Evolutionary conservation across 257 asterid genomes (phyloP).

Genomic region (Schizonepeta tenuifolia): DNA sequence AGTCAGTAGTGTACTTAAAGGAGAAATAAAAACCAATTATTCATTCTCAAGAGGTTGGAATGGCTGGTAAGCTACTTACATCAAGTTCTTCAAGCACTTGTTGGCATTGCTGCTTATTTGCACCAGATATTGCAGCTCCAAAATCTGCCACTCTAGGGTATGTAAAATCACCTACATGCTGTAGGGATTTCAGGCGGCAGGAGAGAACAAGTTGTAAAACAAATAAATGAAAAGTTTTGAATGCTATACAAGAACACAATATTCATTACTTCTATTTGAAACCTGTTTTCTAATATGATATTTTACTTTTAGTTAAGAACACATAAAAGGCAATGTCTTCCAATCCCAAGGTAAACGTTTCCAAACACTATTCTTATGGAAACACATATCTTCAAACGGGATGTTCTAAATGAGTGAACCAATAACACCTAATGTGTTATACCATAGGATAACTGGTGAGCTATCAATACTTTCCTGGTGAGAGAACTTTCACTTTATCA

Average conservation of each 20-base stretch:
- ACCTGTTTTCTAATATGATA: neutral
- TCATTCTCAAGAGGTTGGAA: conserved; percentile 5
- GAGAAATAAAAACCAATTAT: neutral
- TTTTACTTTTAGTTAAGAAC: neutral
- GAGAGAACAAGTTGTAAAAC: conserved; percentile 27
- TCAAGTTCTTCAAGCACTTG: conserved; percentile 99
- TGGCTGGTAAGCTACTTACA: conserved; percentile 62
- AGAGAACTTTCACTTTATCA: conserved; percentile 14
- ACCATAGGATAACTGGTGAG: conserved; percentile 9
- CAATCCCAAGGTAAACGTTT: conserved; percentile 5
- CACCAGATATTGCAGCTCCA: conserved; percentile 99
- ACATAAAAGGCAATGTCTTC: conserved; percentile 1
- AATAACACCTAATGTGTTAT: conserved; percentile 15
- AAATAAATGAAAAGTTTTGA: conserved; percentile 14
- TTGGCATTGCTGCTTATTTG: conserved; percentile 82
- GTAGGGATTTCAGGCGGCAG: conserved; percentile 48
- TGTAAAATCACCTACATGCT: conserved; percentile 96
- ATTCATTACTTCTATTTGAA: conserved; percentile 18
- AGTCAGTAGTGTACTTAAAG: conserved; percentile 2
- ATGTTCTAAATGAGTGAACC: neutral
- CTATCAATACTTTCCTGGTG: conserved; percentile 20
- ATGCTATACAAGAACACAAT: conserved; percentile 13
- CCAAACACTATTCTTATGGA: neutral
- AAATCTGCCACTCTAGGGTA: conserved; percentile 97
- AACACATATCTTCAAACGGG: conserved; percentile 4